These are phyloP conservation scores for Metrosideros polymorpha DNA, from an alignment of 441 rosid species.

Conservation along the genomic window DNA sequence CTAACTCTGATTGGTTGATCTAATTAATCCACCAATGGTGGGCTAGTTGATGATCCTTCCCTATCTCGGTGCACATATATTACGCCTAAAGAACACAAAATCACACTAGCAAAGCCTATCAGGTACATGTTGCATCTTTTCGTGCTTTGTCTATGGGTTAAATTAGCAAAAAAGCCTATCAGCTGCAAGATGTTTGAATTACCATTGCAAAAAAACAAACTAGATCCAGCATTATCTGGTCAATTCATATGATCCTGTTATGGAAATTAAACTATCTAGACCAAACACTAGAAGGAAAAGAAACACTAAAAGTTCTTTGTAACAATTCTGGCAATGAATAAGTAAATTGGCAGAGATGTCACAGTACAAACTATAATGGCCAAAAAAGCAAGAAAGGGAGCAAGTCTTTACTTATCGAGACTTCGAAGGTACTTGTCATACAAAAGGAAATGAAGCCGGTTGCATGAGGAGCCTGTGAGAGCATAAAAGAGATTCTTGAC, in stretches of 20 bases:
- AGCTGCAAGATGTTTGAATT: background rate
- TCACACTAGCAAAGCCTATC: background rate
- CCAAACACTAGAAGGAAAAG: background rate
- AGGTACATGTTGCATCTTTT: background rate
- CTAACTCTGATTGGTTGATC: background rate
- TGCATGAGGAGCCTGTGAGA: constrained; percentile 58
- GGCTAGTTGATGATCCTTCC: background rate
- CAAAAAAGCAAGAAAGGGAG: background rate
- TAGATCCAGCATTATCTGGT: background rate
- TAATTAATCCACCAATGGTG: background rate
- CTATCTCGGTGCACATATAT: background rate
- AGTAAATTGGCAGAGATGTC: background rate
- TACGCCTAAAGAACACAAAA: background rate
- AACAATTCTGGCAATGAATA: background rate
- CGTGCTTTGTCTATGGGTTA: background rate
- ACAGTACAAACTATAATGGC: background rate
- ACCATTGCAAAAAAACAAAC: background rate
- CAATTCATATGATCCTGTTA: background rate
- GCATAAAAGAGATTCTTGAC: constrained; percentile 83
- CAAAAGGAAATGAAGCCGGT: constrained; percentile 69
- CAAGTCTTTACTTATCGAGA: constrained; percentile 69
- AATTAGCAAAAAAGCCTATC: background rate
- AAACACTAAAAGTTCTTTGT: background rate
- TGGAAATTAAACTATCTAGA: background rate
- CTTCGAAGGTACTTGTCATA: constrained; percentile 82